phyloP scores from a whole-genome alignment of 2,329 filamentous ascomycete species.

The Penicillium griseofulvum region DNA sequence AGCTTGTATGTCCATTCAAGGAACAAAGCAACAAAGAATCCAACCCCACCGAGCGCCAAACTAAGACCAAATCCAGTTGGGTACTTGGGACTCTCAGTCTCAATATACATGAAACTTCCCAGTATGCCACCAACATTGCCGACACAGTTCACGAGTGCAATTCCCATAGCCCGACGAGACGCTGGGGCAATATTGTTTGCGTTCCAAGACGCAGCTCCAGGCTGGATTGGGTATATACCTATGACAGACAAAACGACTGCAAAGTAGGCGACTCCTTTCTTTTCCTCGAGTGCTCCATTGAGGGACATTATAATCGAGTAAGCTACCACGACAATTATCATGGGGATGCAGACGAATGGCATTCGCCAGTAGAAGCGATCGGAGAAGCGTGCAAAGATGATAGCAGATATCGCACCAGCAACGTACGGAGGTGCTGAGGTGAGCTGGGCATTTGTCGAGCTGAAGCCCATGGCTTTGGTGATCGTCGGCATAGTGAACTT shows the following conservation, averaged over 20 bases:
- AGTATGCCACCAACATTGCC: slow-evolving; percentile 26
- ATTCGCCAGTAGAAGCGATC: slow-evolving; percentile 27
- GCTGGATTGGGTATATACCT: slow-evolving; percentile 28
- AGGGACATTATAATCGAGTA: slow-evolving; percentile 25
- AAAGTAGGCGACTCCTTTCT: slow-evolving; percentile 23
- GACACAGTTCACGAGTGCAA: slow-evolving; percentile 22
- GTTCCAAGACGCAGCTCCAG: slow-evolving; percentile 26
- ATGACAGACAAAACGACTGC: slow-evolving; percentile 23
- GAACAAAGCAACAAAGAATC: slow-evolving; percentile 18
- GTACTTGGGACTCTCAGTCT: slow-evolving; percentile 20
- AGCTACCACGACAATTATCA: slow-evolving; percentile 14
- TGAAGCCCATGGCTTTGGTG: slow-evolving; percentile 39
- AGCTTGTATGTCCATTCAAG: slow-evolving; percentile 23
- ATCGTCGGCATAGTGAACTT: slow-evolving; percentile 40
- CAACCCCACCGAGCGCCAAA: slow-evolving; percentile 16
- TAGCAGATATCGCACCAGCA: slow-evolving; percentile 24
- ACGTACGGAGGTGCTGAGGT: slow-evolving; percentile 27
- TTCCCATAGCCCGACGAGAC: slow-evolving; percentile 21
- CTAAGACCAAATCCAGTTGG: slow-evolving; percentile 23
- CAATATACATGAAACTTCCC: slow-evolving; percentile 27
- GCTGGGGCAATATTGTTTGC: slow-evolving; percentile 28
- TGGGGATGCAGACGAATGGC: slow-evolving; percentile 22
- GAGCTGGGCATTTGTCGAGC: slow-evolving; percentile 35
- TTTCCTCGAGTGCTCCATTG: slow-evolving; percentile 17
- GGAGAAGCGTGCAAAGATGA: slow-evolving; percentile 22